Percentiles rank a stretch among this genome's conserved stretches.
Evolutionary conservation across 805 yeast genomes (phyloP).

Genomic region (Candida michaelii): DNA sequence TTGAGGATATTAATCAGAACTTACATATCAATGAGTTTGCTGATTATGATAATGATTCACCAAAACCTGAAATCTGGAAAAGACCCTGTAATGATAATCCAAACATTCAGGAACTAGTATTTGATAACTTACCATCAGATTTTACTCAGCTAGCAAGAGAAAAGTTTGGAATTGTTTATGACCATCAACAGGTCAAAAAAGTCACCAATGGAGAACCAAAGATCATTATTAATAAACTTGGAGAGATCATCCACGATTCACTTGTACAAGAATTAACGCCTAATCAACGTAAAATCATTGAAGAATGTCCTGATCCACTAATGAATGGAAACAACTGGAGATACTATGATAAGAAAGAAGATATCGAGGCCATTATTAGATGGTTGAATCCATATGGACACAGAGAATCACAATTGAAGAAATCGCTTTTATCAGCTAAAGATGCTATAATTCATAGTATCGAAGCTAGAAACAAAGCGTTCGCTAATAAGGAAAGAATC

Average conservation of each 20-base stretch:
- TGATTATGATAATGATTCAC: constrained; percentile 37
- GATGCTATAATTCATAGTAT: constrained; percentile 57
- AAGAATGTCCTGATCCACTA: constrained; percentile 62
- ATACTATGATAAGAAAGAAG: constrained; percentile 60
- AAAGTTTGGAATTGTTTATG: constrained; percentile 29
- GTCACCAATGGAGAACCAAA: constrained; percentile 5
- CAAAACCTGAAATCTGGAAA: constrained; percentile 11
- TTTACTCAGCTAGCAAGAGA: constrained; percentile 27
- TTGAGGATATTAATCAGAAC: constrained; percentile 39
- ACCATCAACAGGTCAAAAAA: constrained; percentile 17
- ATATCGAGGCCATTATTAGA: constrained; percentile 52
- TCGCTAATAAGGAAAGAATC: constrained; percentile 17
- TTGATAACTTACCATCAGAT: constrained; percentile 19
- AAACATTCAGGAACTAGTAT: constrained; percentile 22
- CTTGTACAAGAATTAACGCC: constrained; percentile 23
- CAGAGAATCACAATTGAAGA: constrained; percentile 64
- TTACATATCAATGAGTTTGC: constrained; percentile 13
- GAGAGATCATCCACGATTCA: constrained; percentile 16
- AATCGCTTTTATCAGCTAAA: constrained; percentile 55
- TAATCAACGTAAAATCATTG: constrained; percentile 61
- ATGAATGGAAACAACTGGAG: constrained; percentile 63
- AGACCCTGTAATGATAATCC: constrained; percentile 4
- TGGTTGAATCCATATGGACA: constrained; percentile 78
- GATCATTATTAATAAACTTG: constrained; percentile 19
- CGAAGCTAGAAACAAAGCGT: constrained; percentile 54